Conservation (phyloP, 352 stramenopile species). For the Globisporangium uncinulatum region DNA sequence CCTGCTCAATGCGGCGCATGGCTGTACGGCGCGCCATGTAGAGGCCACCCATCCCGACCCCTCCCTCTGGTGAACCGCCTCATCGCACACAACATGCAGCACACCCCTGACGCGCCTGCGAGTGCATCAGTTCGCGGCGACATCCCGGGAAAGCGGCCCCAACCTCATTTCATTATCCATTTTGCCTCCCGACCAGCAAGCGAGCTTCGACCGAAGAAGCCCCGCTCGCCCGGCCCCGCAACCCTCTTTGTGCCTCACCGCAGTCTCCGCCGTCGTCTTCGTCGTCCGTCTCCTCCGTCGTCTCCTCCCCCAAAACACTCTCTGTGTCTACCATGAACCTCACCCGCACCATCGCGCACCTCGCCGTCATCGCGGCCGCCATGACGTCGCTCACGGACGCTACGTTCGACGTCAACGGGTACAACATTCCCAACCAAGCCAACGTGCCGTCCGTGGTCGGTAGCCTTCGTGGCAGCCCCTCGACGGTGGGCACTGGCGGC, state of each 20-base stretch:
- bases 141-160: neutral
- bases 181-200: constrained; percentile 4
- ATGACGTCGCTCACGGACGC: constrained; percentile 5
- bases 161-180: constrained; percentile 7
- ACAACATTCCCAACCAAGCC: constrained; percentile 1
- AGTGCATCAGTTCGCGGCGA: constrained; percentile 1
- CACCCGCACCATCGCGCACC: constrained; percentile 5
- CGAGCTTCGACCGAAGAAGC: neutral
- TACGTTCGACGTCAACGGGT: constrained; percentile 6
- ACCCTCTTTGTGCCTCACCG: neutral
- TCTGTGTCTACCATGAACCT: constrained; percentile 4
- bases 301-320: neutral
- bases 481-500: neutral
- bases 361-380: constrained; percentile 6
- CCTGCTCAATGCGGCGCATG: too few species aligned
- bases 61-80: too few species aligned
- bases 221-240: neutral
- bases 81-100: too few species aligned
- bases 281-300: neutral
- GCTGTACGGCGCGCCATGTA: too few species aligned
- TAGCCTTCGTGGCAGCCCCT: constrained; percentile 1
- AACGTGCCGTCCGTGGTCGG: constrained; percentile 3
- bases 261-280: too few species aligned
- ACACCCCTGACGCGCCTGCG: too few species aligned
- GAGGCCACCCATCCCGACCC: too few species aligned